phyloP scores from a whole-genome alignment of 441 rosid genomes.

The Macaranga tanarius region DNA sequence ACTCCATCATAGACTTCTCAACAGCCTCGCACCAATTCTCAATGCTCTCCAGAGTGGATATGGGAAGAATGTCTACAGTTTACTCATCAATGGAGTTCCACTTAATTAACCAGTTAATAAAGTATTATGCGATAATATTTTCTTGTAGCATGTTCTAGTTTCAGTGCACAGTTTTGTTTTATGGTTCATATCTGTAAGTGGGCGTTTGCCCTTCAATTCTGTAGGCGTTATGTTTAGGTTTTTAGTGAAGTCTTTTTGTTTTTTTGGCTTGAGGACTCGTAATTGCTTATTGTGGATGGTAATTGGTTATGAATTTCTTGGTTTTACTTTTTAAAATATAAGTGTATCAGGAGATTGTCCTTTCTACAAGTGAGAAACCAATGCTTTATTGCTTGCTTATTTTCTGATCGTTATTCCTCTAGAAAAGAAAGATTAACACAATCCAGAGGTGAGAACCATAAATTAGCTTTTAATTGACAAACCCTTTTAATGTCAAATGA shows the following conservation, averaged over 20 bases:
- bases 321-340: neutral
- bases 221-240: neutral
- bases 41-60: constrained; percentile 10
- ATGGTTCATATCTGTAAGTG: neutral
- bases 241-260: neutral
- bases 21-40: neutral
- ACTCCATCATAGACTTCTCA: constrained; percentile 16
- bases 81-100: constrained; percentile 17
- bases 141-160: neutral
- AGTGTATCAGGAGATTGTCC: neutral
- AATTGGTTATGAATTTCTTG: neutral
- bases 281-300: neutral
- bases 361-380: too few relatives aligned
- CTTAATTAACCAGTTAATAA: neutral
- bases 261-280: neutral
- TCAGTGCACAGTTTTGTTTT: neutral
- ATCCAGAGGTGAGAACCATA: too few relatives aligned
- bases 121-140: neutral
- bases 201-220: neutral
- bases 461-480: too few relatives aligned
- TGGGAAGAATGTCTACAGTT: constrained; percentile 27
- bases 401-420: too few relatives aligned
- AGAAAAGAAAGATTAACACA: too few relatives aligned
- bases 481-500: too few relatives aligned
- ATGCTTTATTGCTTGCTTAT: too few relatives aligned